Percentiles rank a stretch among this genome's conserved stretches.
These are phyloP conservation scores for Trichomonascus vanleenenianus DNA, from an alignment of 805 yeast species.

Conservation along the genomic window DNA sequence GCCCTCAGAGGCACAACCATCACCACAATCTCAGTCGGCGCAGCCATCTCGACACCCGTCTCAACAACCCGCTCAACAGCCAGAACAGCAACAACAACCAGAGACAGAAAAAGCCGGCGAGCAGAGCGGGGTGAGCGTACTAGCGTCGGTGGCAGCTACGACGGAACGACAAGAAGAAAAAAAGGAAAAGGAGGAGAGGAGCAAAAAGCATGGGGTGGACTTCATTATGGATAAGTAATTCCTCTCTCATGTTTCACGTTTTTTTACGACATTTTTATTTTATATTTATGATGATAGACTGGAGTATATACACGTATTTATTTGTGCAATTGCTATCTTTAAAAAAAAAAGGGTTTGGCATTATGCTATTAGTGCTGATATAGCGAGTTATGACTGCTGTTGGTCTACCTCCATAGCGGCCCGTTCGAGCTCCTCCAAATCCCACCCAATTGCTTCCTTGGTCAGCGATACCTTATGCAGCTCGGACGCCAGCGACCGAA, in stretches of 20 bases:
- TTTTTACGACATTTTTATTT: background rate
- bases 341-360: too few species aligned
- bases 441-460: slow-evolving; percentile 20
- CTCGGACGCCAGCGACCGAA: slow-evolving; percentile 63
- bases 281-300: background rate
- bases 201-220: slow-evolving; percentile 18
- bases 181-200: slow-evolving; percentile 9
- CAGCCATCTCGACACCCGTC: background rate
- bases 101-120: background rate
- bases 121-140: slow-evolving; percentile 2
- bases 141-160: slow-evolving; percentile 6
- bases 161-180: slow-evolving; percentile 3
- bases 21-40: background rate
- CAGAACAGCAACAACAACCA: background rate
- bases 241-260: too few species aligned
- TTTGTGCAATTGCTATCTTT: background rate
- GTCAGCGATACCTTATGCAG: slow-evolving; percentile 29
- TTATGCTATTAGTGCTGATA: too few species aligned
- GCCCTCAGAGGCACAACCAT: background rate
- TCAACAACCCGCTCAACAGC: background rate
- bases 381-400: too few species aligned
- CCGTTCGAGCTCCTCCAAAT: slow-evolving; percentile 19
- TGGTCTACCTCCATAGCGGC: slow-evolving; percentile 3
- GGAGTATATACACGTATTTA: background rate
- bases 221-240: slow-evolving; percentile 13